These are phyloP conservation scores for Salix suchowensis DNA, from an alignment of 345 rosid species.

Conservation along the genomic window DNA sequence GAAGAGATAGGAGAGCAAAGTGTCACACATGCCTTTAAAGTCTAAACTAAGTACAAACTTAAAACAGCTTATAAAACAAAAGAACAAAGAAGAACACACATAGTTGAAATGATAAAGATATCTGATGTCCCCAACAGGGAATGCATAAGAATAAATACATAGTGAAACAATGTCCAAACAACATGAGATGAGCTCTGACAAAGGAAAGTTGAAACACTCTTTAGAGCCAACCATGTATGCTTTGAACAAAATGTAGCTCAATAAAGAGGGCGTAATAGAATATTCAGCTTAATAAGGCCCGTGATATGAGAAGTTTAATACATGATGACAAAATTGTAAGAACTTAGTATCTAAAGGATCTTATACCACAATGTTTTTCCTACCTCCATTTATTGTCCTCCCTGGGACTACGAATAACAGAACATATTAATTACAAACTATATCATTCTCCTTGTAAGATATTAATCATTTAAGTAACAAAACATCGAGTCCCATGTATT, in stretches of 20 bases:
- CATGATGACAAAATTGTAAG: not conserved
- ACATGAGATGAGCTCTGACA: not conserved
- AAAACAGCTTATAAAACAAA: not conserved
- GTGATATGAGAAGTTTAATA: not conserved
- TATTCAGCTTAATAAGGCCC: not conserved
- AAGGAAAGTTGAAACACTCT: not conserved
- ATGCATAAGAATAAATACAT: not conserved
- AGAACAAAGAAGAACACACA: not conserved
- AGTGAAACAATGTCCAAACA: not conserved
- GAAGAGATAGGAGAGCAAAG: not conserved
- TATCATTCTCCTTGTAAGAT: too few species aligned
- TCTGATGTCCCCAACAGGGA: not conserved
- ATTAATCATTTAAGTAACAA: too few species aligned
- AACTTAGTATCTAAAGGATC: not conserved
- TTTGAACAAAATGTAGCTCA: not conserved
- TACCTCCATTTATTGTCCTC: not conserved
- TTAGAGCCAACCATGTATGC: not conserved
- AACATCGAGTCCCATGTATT: too few species aligned
- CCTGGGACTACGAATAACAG: not conserved
- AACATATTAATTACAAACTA: not conserved
- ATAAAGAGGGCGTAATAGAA: not conserved
- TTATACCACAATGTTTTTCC: not conserved
- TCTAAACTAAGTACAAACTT: not conserved
- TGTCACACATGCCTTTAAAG: not conserved
- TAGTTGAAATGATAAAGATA: not conserved